Conservation (phyloP, 805 yeast genomes). For the Suhomyces sp. region DNA sequence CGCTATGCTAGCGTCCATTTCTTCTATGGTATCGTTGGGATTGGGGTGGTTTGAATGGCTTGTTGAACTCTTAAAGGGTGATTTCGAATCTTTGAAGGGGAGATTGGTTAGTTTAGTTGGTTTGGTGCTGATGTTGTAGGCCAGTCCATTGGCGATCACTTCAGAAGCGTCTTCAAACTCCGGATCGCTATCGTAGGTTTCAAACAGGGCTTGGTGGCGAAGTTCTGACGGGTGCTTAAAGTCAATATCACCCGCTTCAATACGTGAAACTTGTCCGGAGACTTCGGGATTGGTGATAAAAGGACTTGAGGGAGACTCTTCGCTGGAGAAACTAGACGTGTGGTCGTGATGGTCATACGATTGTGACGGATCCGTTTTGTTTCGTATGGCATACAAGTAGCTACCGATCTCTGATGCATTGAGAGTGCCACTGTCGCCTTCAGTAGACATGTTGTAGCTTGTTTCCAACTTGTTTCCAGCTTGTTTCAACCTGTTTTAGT, state of each 20-base stretch:
- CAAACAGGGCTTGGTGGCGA: background rate
- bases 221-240: background rate
- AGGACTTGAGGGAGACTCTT: conserved; percentile 7
- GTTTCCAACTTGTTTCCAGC: background rate
- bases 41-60: background rate
- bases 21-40: conserved; percentile 1
- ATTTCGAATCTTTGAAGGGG: background rate
- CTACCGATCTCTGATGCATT: conserved; percentile 1
- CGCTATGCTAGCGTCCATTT: conserved; percentile 14
- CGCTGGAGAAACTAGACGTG: background rate
- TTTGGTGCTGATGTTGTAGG: background rate
- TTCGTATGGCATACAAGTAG: background rate
- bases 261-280: background rate
- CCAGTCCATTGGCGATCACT: background rate
- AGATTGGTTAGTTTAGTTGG: background rate
- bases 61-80: background rate
- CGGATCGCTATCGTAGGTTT: background rate
- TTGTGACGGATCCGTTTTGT: background rate
- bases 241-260: background rate
- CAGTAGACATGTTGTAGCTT: background rate
- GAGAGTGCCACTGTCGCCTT: conserved; percentile 1
- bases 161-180: conserved; percentile 4
- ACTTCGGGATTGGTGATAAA: conserved; percentile 12
- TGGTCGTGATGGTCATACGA: background rate
- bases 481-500: background rate